Conservation (phyloP, 2,329 filamentous ascomycete species). For the Phialophora chinensis region DNA sequence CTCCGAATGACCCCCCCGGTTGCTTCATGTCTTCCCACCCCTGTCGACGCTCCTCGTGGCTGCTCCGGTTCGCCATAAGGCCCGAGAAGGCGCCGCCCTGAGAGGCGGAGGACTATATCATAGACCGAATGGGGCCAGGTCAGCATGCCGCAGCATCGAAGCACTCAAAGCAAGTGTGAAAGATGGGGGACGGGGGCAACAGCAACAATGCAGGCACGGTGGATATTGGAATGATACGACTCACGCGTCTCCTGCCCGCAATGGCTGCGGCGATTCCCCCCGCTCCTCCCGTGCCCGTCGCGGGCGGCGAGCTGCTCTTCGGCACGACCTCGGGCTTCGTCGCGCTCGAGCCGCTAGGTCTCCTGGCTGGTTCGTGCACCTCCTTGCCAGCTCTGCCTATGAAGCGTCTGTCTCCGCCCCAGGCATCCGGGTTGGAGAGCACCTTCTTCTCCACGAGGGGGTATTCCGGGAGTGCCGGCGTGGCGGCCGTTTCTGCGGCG, state of each 20-base stretch:
- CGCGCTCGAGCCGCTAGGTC: constrained; percentile 24
- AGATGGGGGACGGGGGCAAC: too few relatives aligned
- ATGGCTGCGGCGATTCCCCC: constrained; percentile 63
- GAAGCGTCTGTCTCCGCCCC: constrained; percentile 34
- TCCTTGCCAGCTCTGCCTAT: constrained; percentile 26
- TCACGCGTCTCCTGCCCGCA: constrained; percentile 34
- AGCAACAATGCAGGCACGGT: neutral
- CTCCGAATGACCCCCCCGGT: constrained; percentile 23
- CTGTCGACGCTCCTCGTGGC: constrained; percentile 28
- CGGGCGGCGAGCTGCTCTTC: constrained; percentile 79
- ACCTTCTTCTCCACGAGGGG: constrained; percentile 16
- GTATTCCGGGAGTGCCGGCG: constrained; percentile 17
- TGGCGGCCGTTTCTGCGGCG: constrained; percentile 8
- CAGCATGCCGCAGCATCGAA: neutral
- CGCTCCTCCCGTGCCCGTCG: constrained; percentile 82
- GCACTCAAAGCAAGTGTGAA: neutral
- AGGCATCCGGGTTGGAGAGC: constrained; percentile 23
- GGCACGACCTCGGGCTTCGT: constrained; percentile 12
- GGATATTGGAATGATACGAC: neutral
- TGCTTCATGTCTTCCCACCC: constrained; percentile 34
- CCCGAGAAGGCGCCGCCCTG: constrained; percentile 35
- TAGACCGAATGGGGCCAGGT: neutral
- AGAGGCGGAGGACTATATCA: constrained; percentile 33
- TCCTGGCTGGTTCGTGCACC: constrained; percentile 28
- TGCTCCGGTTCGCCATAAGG: constrained; percentile 30